Base-by-base conservation (phyloP, 2,329 filamentous ascomycete species). In the Triangularia setosa region DNA sequence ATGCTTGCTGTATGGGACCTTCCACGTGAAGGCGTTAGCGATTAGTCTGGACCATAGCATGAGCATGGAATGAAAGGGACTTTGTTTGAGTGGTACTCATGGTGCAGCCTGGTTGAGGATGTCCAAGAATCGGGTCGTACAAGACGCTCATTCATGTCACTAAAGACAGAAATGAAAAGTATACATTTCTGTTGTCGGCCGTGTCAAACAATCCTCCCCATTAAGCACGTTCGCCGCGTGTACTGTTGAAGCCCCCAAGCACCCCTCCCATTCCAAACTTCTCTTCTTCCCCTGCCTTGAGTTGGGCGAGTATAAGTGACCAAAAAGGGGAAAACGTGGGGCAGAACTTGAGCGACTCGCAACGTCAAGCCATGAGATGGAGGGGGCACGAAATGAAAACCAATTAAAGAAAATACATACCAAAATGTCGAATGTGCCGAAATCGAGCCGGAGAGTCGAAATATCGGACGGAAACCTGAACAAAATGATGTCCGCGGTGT, bases 91-190 rank as follows among this genome's bases (percentile, higher is more conserved):
- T 55, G 12, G 4, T 12, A 3, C 11, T 16, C n/a, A 14, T 48
- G 40, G 6, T 21, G 40, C 40, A 9, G 33, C n/a, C 18, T 48
- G 4, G 11, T 14, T 7, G 40, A 12, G 57, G 7, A n/a, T 57
- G 24, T 27, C 54, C 1, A 25, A 62, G 11, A 55, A 14, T n/a
- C 24, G 24, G 27, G 52, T 53, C 18, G 48, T 2, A 27, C 54
- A 33, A 58, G 30, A 58, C 60, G 33, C 53, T 48, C 60, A 62
- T 27, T 52, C 60, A 57, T 58, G 25, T 28, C 54, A 44, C 16
- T 14, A n/a, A 48, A n/a, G 3, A 53, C 16, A 27, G 9, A 21
- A 53, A 58, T 33, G 1, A 21, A 28, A 57, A 44, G 30, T 12
- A 28, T 35, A 62, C 28, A 33, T 35, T 58, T 28, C 28, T 18